Percentiles rank a stretch among this genome's conserved stretches.
These are phyloP conservation scores for Protoeuglena noctilucae DNA, from an alignment of 139 green algal genomes.

Conservation along the genomic window DNA sequence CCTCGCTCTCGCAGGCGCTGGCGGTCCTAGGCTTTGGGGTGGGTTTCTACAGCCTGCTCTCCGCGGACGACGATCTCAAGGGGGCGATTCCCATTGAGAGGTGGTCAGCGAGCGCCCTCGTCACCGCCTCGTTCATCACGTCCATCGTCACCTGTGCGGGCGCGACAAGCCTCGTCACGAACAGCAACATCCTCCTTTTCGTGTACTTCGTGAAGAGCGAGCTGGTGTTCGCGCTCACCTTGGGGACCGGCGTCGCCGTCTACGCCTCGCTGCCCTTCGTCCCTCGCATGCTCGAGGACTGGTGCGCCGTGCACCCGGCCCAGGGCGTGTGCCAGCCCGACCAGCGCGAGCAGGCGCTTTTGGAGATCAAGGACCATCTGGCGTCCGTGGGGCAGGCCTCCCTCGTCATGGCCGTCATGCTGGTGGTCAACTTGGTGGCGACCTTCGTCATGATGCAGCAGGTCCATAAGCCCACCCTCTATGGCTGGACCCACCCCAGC, in stretches of 20 bases:
- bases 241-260: background rate
- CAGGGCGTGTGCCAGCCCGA: background rate
- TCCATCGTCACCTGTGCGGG: background rate
- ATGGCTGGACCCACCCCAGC: background rate
- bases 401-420: background rate
- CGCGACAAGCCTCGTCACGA: background rate
- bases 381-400: background rate
- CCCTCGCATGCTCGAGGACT: background rate
- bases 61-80: background rate
- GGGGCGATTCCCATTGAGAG: background rate
- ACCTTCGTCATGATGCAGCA: background rate
- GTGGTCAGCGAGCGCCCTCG: background rate
- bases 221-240: background rate
- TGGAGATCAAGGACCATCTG: background rate
- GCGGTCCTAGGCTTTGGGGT: background rate
- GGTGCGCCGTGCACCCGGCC: background rate
- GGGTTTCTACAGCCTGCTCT: background rate
- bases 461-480: background rate
- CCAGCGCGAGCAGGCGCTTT: background rate
- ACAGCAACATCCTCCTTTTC: background rate
- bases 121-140: background rate
- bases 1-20: background rate
- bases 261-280: background rate
- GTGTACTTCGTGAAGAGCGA: background rate
- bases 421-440: background rate